Evolutionary conservation across 2,329 filamentous ascomycete species (phyloP).

Genomic region (Colletotrichum brevisporum): DNA sequence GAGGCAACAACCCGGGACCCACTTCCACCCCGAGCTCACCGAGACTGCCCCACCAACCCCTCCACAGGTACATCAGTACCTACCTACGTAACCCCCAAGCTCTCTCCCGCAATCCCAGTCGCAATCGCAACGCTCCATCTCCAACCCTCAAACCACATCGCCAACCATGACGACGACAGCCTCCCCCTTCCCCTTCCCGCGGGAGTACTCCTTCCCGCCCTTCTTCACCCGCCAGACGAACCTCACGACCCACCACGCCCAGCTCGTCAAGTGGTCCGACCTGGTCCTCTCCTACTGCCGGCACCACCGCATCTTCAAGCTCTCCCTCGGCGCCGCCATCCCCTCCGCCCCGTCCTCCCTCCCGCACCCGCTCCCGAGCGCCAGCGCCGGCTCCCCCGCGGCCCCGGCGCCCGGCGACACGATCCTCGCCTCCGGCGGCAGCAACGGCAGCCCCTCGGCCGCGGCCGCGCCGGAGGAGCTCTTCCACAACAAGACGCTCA

Average conservation of each 20-base stretch:
- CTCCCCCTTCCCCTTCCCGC: constrained; percentile 68
- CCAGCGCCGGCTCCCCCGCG: constrained; percentile 49
- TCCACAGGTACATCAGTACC: no score
- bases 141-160: neutral
- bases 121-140: neutral
- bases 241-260: constrained; percentile 78
- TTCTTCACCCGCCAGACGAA: constrained; percentile 89
- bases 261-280: constrained; percentile 87
- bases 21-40: no score
- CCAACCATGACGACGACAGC: constrained; percentile 23
- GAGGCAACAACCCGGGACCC: no score
- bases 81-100: no score
- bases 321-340: constrained; percentile 73
- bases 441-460: constrained; percentile 56
- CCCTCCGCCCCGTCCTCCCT: constrained; percentile 61
- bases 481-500: constrained; percentile 70
- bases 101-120: no score
- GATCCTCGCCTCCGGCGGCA: constrained; percentile 59
- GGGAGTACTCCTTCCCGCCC: constrained; percentile 82
- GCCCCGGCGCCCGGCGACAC: constrained; percentile 46
- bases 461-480: constrained; percentile 57
- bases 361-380: constrained; percentile 47
- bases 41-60: no score
- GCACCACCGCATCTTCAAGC: constrained; percentile 81
- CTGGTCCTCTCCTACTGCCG: constrained; percentile 89